Evolutionary conservation across 2,329 filamentous ascomycete genomes (phyloP), one percentile per base, ranked within the genome.

Genomic region (Ceratocystis variospora): DNA sequence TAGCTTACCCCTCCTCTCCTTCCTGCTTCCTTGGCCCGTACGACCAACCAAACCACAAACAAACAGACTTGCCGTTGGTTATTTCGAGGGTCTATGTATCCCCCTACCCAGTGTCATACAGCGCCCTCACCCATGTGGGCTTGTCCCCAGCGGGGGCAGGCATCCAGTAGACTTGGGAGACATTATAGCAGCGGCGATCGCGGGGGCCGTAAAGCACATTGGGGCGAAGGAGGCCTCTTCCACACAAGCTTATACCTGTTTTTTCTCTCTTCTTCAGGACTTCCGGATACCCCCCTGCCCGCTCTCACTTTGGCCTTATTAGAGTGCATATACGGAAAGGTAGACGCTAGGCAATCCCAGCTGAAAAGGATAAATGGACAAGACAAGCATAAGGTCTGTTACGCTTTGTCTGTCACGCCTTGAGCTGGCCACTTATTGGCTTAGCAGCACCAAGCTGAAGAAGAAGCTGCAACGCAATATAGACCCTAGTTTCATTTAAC

Each of bases 401-500:
- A 17, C 28, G 31, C 22, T 17, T 57, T 31, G 17, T 31, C 8
- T 28, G 19, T 6, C 12, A 25, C 19, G 22, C 25, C 50, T 22
- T 55, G 10, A 25, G 12, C 25, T 55, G 50, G 5, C 50, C 50
- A 55, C 19, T 55, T 31, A 55, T 28, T 55, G 19, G 48, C 19
- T 15, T 1, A 50, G 12, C 48, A 53, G 48, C 22, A 53, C n/a
- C 17, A 17, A 57, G 28, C 28, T 57, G 25, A 28, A 57, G 25
- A 28, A 57, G 25, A 28, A 57, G 8, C 25, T 22, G 22, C 53
- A 33, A 25, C 17, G 17, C 53, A 1, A 12, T 7, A 5, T 15
- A 46, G 41, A 63, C 61, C 61, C 61, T 63, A 63, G 6, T 2
- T 28, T 5, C 28, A 31, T 5, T 48, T 63, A 63, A 63, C 61